Conservation (phyloP, 805 yeast species). For the Ogataea henricii region DNA sequence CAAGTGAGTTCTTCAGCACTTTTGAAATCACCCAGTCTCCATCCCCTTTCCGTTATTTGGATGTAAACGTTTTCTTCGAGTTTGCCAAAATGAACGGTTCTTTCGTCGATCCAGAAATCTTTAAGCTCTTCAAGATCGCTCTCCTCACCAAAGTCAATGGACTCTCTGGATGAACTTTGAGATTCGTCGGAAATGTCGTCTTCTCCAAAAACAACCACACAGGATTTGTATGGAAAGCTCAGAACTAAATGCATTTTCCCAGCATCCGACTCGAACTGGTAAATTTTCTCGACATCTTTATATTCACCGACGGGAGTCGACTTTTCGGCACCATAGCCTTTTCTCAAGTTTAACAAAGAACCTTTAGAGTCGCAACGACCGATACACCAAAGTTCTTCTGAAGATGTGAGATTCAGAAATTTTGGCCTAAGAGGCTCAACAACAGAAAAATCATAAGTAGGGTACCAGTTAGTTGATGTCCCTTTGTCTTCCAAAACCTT, state of each 20-base stretch:
- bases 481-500: constrained; percentile 24
- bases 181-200: constrained; percentile 2
- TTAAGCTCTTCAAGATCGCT: constrained; percentile 14
- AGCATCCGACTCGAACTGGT: constrained; percentile 10
- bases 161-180: constrained; percentile 11
- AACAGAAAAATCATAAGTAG: constrained; percentile 29
- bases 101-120: constrained; percentile 13
- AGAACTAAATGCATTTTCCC: constrained; percentile 17
- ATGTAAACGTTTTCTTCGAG: constrained; percentile 14
- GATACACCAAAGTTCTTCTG: constrained; percentile 35
- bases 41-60: constrained; percentile 24
- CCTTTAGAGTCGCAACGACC: constrained; percentile 29
- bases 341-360: constrained; percentile 27
- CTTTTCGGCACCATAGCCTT: constrained; percentile 29
- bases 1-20: constrained; percentile 4
- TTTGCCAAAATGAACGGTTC: constrained; percentile 18
- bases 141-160: constrained; percentile 8
- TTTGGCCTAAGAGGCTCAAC: constrained; percentile 20
- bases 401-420: constrained; percentile 21
- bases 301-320: constrained; percentile 14
- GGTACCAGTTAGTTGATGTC: constrained; percentile 27
- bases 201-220: constrained; percentile 12
- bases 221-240: constrained; percentile 16
- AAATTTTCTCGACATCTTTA: constrained; percentile 19
- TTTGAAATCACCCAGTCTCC: constrained; percentile 26